Evolutionary conservation across 768 basidiomycete species (phyloP).

Genomic region (Botryobasidium botryosum): DNA sequence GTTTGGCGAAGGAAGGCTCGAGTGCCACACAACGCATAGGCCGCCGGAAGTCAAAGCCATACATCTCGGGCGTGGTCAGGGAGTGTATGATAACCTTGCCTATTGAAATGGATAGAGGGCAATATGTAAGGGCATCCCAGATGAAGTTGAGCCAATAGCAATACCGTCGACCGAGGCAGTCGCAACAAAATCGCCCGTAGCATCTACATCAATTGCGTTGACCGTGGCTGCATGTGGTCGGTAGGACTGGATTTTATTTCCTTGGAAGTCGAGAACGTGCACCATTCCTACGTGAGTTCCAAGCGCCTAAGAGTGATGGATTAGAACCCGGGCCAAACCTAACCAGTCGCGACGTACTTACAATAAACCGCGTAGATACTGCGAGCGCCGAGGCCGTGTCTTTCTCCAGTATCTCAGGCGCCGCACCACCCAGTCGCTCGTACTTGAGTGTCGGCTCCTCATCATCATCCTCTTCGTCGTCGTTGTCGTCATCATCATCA

Average conservation of each 20-base stretch:
- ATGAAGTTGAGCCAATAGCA: not conserved
- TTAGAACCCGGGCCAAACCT: too few relatives aligned
- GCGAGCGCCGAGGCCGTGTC: conserved; percentile 77
- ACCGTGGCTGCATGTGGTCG: conserved; percentile 82
- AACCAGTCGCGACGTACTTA: conserved; percentile 20
- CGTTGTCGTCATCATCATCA: too few relatives aligned
- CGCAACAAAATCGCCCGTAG: conserved; percentile 73
- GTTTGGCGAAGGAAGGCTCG: conserved; percentile 79
- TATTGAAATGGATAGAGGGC: conserved; percentile 18
- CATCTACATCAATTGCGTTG: conserved; percentile 69
- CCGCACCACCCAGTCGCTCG: conserved; percentile 52
- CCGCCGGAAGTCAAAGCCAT: conserved; percentile 78
- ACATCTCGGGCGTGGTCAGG: conserved; percentile 57
- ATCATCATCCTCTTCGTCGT: conserved; percentile 46
- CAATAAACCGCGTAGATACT: conserved; percentile 57
- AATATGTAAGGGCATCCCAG: not conserved
- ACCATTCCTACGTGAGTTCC: conserved; percentile 91
- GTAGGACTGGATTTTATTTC: conserved; percentile 73
- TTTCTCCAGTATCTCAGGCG: conserved; percentile 67
- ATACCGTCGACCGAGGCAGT: conserved; percentile 87
- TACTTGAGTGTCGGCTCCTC: conserved; percentile 91
- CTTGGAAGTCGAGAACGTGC: conserved; percentile 63
- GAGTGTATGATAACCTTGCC: conserved; percentile 87
- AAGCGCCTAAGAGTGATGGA: conserved; percentile 39
- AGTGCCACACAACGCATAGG: conserved; percentile 81